Evolutionary conservation across 208 protist species (phyloP).

Genomic region (Trypanosoma rangeli): DNA sequence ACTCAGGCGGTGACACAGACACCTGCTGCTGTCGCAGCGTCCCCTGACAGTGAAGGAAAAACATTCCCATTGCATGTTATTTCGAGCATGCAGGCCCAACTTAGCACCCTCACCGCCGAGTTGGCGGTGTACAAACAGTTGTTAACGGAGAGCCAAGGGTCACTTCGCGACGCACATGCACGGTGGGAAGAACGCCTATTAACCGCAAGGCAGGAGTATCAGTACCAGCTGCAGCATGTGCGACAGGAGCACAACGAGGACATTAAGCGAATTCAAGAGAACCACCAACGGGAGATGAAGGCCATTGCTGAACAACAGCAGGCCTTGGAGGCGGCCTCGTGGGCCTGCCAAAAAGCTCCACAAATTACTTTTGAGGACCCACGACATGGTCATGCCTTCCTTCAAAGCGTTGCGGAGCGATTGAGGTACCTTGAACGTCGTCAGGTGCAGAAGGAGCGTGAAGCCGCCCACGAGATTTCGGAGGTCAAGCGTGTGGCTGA

Average conservation of each 20-base stretch:
- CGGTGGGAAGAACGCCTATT: conserved; percentile 42
- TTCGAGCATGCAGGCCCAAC: conserved; percentile 30
- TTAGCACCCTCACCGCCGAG: conserved; percentile 25
- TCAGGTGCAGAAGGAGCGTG: conserved; percentile 59
- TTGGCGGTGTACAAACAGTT: conserved; percentile 35
- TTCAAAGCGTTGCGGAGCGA: conserved; percentile 56
- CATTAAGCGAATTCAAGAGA: conserved; percentile 38
- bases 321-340: conserved; percentile 4
- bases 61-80: conserved; percentile 12
- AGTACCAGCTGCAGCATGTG: conserved; percentile 37
- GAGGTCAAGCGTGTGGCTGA: conserved; percentile 64
- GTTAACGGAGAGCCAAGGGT: conserved; percentile 25
- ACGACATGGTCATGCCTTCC: conserved; percentile 29
- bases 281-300: conserved; percentile 41
- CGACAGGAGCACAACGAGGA: conserved; percentile 50
- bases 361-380: conserved; percentile 3
- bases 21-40: neutral
- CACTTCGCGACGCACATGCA: conserved; percentile 28
- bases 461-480: conserved; percentile 45
- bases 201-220: conserved; percentile 37
- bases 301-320: conserved; percentile 22
- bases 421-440: conserved; percentile 64
- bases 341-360: conserved; percentile 7
- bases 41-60: neutral
- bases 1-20: neutral